These are phyloP conservation scores for Ramaria sp. DNA, from an alignment of 768 basidiomycete species.

Conservation along the genomic window DNA sequence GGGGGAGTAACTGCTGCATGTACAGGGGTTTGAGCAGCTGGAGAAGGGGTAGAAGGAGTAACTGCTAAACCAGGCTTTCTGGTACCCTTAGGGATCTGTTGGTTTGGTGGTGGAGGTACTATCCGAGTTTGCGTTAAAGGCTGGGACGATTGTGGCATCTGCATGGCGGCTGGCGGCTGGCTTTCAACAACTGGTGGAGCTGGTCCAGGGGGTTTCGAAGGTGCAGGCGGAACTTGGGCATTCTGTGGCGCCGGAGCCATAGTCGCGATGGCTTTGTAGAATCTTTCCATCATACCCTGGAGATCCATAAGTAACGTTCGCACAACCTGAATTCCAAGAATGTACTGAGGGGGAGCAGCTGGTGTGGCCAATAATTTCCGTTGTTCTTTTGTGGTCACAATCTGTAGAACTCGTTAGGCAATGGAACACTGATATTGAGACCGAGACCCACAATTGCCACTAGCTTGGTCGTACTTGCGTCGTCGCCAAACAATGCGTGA, in stretches of 20 bases:
- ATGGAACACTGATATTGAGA: background rate
- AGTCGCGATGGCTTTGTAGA: conserved; percentile 19
- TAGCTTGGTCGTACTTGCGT: conserved; percentile 37
- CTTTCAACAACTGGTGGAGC: background rate
- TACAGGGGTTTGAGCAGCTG: conserved; percentile 16
- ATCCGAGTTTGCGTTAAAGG: background rate
- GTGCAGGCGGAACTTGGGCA: conserved; percentile 15
- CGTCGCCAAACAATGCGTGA: conserved; percentile 34
- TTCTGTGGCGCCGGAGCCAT: conserved; percentile 5
- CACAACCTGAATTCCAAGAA: conserved; percentile 25
- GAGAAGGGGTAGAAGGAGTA: conserved; percentile 29
- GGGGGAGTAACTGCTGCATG: conserved; percentile 7
- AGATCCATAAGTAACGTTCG: conserved; percentile 4
- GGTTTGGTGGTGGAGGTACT: background rate
- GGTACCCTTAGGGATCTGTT: background rate
- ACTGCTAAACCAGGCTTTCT: conserved; percentile 27
- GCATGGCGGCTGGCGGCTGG: background rate
- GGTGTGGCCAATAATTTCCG: conserved; percentile 23
- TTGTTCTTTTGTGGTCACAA: conserved; percentile 26
- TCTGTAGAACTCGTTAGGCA: conserved; percentile 14
- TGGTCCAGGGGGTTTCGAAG: conserved; percentile 7
- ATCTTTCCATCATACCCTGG: background rate
- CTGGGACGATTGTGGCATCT: background rate
- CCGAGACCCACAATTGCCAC: conserved; percentile 41
- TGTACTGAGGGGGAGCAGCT: conserved; percentile 16